phyloP scores from a whole-genome alignment of 768 basidiomycete species.

The Lactarius vividus region DNA sequence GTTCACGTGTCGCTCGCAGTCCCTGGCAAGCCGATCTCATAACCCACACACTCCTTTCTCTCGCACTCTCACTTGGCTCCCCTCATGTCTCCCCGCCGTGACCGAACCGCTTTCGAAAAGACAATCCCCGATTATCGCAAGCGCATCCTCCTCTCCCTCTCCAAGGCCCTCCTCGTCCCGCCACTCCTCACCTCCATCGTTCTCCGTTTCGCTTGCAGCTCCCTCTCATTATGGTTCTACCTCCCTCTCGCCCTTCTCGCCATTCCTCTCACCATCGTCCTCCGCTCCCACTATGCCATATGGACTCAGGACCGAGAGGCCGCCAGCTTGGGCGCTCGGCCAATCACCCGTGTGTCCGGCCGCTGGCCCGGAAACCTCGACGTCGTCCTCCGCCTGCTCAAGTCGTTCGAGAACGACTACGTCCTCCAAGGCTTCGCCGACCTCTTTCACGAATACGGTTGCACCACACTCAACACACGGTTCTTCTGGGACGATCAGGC shows the following conservation, averaged over 20 bases:
- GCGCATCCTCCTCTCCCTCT: slow-evolving; percentile 23
- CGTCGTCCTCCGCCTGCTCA: slow-evolving; percentile 30
- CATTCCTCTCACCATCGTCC: slow-evolving; percentile 12
- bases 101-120: slow-evolving; percentile 22
- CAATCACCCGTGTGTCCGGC: slow-evolving; percentile 33
- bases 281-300: slow-evolving; percentile 13
- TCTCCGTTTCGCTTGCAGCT: slow-evolving; percentile 1
- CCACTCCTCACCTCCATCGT: slow-evolving; percentile 20
- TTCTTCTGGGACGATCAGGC: slow-evolving; percentile 37
- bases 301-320: slow-evolving; percentile 27
- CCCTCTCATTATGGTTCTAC: slow-evolving; percentile 3
- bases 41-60: neutral
- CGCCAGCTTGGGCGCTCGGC: slow-evolving; percentile 23
- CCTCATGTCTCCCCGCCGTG: slow-evolving; percentile 17
- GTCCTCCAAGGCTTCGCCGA: slow-evolving; percentile 31
- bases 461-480: slow-evolving; percentile 35
- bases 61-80: neutral
- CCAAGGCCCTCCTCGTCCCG: slow-evolving; percentile 16
- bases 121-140: slow-evolving; percentile 27
- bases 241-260: slow-evolving; percentile 8
- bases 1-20: neutral
- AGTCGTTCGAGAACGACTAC: slow-evolving; percentile 30
- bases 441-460: slow-evolving; percentile 32
- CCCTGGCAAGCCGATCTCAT: neutral
- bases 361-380: slow-evolving; percentile 38